Conservation (phyloP, 73 alveolate species). For the Uronychia setigera region DNA sequence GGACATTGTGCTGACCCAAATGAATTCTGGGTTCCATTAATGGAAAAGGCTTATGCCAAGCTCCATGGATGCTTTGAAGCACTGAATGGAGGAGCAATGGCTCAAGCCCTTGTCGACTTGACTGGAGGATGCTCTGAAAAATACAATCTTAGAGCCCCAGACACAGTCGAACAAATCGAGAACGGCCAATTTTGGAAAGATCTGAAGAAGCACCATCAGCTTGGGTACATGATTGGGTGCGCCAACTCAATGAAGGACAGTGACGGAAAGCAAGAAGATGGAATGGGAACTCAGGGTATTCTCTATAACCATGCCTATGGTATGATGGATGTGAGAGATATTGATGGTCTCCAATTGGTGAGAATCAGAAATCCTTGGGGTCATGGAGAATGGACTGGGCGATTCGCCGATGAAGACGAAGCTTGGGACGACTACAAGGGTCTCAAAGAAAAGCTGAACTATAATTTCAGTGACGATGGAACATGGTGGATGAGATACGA, state of each 20-base stretch:
- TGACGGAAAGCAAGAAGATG: constrained; percentile 96
- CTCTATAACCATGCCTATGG: constrained; percentile 94
- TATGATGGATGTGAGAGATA: constrained; percentile 94
- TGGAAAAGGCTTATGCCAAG: constrained; percentile 99
- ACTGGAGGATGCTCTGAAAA: constrained; percentile 98
- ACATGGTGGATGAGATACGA: constrained; percentile 99
- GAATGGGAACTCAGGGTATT: constrained; percentile 96
- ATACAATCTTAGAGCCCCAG: constrained; percentile 85
- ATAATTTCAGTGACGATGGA: constrained; percentile 97
- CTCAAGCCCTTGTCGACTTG: constrained; percentile 96
- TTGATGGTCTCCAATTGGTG: constrained; percentile 88
- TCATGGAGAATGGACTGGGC: constrained; percentile 98
- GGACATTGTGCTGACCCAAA: constrained; percentile 95
- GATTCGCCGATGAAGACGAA: constrained; percentile 98
- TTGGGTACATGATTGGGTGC: constrained; percentile 95
- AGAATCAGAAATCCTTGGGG: constrained; percentile 99
- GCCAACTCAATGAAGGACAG: constrained; percentile 91
- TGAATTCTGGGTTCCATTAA: constrained; percentile 98
- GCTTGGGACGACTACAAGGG: constrained; percentile 99
- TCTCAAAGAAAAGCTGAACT: constrained; percentile 94
- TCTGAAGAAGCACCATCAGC: constrained; percentile 76
- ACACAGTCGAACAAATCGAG: constrained; percentile 85
- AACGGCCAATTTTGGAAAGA: constrained; percentile 92
- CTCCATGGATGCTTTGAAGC: constrained; percentile 95
- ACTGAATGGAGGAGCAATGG: constrained; percentile 93